phyloP scores from a whole-genome alignment of 306 rosid genomes.

The Benincasa hispida region DNA sequence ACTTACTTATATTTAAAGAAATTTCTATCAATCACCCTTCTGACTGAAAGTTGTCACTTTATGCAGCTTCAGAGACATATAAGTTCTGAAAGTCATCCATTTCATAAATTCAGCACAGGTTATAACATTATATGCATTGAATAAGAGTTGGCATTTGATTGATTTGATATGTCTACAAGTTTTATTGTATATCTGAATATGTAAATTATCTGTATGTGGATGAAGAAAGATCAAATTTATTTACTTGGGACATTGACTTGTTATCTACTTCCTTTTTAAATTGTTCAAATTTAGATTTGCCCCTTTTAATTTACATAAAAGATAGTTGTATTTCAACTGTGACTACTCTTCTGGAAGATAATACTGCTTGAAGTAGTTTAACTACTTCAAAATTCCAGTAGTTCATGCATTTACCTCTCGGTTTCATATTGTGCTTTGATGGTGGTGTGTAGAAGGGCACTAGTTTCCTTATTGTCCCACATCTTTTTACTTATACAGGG shows the following conservation, averaged over 20 bases:
- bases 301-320: neutral
- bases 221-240: neutral
- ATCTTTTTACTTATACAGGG: conserved; percentile 26
- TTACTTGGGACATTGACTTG: neutral
- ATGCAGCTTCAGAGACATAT: conserved; percentile 85
- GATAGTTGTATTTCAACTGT: neutral
- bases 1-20: neutral
- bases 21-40: conserved; percentile 11
- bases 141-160: neutral
- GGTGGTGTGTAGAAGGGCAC: neutral
- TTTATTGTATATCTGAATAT: neutral
- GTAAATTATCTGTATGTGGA: neutral
- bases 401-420: neutral
- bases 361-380: neutral
- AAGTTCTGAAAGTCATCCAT: conserved; percentile 69
- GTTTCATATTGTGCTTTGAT: neutral
- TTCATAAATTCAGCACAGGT: conserved; percentile 92
- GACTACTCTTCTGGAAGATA: neutral
- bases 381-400: neutral
- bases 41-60: conserved; percentile 20
- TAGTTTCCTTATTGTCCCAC: neutral
- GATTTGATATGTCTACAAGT: neutral
- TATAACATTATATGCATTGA: conserved; percentile 9
- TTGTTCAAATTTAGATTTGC: neutral
- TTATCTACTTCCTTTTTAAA: neutral